Conservation (phyloP, 2,329 filamentous ascomycete species). For the Fusarium pseudocircinatum region DNA sequence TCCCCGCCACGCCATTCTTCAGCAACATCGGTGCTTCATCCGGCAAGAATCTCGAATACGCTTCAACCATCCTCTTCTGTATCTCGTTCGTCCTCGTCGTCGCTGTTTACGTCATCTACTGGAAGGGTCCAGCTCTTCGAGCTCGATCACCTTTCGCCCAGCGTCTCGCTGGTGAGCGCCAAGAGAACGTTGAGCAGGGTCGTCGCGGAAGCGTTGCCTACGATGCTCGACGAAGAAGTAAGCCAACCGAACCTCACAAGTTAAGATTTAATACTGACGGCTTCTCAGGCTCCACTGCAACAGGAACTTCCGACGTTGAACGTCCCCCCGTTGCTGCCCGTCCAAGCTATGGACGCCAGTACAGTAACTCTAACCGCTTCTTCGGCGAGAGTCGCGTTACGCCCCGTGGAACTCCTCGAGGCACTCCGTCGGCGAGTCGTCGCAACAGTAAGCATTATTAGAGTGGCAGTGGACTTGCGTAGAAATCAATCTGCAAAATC, state of each 20-base stretch:
- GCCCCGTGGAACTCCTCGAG: conserved; percentile 49
- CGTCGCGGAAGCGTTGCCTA: conserved; percentile 43
- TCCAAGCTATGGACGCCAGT: conserved; percentile 41
- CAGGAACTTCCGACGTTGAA: conserved; percentile 8
- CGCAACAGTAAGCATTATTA: conserved; percentile 15
- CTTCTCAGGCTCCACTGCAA: conserved; percentile 37
- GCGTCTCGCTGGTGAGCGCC: conserved; percentile 60
- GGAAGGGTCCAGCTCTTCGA: conserved; percentile 68
- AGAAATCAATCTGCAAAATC: too few species aligned
- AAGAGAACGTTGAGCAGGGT: conserved; percentile 44
- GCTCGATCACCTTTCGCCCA: conserved; percentile 72
- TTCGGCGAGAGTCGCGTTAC: conserved; percentile 55
- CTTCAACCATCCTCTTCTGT: conserved; percentile 70
- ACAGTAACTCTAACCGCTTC: conserved; percentile 54
- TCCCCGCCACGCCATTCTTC: conserved; percentile 74
- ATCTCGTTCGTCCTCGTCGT: conserved; percentile 70
- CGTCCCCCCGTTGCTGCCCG: conserved; percentile 27
- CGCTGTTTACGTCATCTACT: conserved; percentile 74
- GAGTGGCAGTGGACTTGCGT: too few species aligned
- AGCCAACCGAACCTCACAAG: conserved; percentile 1
- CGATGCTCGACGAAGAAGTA: conserved; percentile 43
- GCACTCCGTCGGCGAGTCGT: conserved; percentile 51
- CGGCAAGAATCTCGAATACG: conserved; percentile 65
- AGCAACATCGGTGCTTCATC: conserved; percentile 60
- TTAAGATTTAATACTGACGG: too few species aligned